Percentiles rank a stretch among this genome's conserved stretches.
phyloP scores from a whole-genome alignment of 2,329 filamentous ascomycete species.

The Pseudogymnoascus sp. region DNA sequence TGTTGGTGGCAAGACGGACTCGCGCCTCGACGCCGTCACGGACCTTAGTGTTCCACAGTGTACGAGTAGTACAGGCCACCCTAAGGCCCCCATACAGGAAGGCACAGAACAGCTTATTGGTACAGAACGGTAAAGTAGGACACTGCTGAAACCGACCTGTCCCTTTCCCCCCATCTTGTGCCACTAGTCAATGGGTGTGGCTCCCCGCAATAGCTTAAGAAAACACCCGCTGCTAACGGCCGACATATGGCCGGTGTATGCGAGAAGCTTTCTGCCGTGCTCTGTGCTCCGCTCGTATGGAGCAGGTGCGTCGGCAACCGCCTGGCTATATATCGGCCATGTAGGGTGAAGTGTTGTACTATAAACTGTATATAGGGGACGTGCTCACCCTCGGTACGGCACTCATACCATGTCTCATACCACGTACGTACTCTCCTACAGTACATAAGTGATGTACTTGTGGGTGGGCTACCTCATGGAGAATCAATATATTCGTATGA shows the following conservation, averaged over 20 bases:
- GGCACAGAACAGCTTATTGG: not conserved
- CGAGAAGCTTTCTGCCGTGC: not conserved
- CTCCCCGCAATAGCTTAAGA: not conserved
- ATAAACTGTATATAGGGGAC: not conserved
- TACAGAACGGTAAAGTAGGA: not conserved
- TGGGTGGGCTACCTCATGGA: not conserved
- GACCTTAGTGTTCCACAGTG: not conserved
- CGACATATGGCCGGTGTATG: not conserved
- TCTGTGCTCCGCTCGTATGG: not conserved
- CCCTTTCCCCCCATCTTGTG: not conserved
- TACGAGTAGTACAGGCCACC: not conserved
- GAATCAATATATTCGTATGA: not conserved
- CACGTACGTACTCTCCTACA: not conserved
- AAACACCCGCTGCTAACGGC: not conserved
- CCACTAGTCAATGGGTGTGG: not conserved
- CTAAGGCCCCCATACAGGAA: not conserved
- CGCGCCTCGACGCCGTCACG: not conserved
- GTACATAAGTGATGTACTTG: not conserved
- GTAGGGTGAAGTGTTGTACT: not conserved
- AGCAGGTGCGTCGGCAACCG: not conserved
- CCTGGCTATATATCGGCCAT: not conserved
- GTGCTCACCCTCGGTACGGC: not conserved
- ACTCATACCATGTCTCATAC: not conserved
- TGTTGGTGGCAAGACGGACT: not conserved
- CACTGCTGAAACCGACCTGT: not conserved